These are phyloP conservation scores for Oidiodendron maius DNA, from an alignment of 495 filamentous ascomycete genomes.

Conservation along the genomic window DNA sequence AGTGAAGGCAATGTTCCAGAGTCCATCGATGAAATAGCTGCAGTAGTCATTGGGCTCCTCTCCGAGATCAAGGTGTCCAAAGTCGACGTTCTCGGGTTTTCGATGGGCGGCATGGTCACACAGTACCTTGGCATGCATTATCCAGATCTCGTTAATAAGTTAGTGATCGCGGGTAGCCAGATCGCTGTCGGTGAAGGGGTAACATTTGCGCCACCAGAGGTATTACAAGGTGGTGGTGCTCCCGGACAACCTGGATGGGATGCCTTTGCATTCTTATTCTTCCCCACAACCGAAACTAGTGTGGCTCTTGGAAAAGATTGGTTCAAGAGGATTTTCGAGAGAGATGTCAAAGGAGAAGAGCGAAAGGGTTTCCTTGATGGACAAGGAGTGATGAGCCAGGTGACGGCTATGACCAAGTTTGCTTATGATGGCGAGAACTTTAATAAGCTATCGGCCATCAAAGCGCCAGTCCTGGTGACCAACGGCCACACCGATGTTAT, in stretches of 20 bases:
- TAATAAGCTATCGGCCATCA: background rate
- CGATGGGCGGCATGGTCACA: constrained; percentile 21
- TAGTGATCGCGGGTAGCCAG: background rate
- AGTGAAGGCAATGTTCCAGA: constrained; percentile 18
- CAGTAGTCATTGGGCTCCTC: constrained; percentile 26
- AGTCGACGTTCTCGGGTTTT: constrained; percentile 28
- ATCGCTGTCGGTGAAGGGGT: background rate
- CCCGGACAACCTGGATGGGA: background rate
- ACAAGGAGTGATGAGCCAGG: background rate
- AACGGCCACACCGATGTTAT: constrained; percentile 23
- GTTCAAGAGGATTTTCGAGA: constrained; percentile 1
- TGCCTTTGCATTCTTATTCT: background rate
- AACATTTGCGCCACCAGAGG: background rate
- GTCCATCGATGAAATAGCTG: constrained; percentile 17
- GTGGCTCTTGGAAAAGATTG: background rate
- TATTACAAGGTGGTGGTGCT: background rate
- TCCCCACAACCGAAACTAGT: background rate
- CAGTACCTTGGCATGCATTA: background rate
- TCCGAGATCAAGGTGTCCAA: constrained; percentile 18
- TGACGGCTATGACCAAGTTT: background rate
- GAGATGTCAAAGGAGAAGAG: background rate
- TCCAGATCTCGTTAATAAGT: background rate
- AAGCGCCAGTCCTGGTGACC: background rate
- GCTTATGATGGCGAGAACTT: background rate
- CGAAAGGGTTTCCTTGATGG: no score